Evolutionary conservation across 257 asterid genomes (phyloP).

Genomic region (Solanum lycopersicoides): DNA sequence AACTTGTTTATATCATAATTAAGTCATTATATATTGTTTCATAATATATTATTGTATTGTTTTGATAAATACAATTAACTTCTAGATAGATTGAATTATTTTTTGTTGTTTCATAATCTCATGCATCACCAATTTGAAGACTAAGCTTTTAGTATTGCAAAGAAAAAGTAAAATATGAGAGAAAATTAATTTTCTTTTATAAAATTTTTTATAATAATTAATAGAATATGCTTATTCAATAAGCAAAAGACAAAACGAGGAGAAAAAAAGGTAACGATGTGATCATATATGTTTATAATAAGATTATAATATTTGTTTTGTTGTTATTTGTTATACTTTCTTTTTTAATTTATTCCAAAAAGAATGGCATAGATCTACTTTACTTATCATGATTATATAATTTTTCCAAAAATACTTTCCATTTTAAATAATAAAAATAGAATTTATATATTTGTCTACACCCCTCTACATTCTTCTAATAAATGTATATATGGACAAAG

Average conservation of each 20-base stretch:
- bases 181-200: neutral
- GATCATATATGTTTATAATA: neutral
- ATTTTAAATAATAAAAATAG: neutral
- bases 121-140: neutral
- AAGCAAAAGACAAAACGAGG: neutral
- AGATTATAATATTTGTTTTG: no score
- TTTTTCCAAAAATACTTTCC: neutral
- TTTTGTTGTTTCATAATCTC: neutral
- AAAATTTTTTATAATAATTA: no score
- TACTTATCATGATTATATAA: neutral
- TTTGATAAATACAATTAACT: neutral
- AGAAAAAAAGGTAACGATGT: neutral
- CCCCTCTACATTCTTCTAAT: neutral
- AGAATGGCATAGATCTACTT: fast-evolving
- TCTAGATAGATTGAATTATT: fast-evolving
- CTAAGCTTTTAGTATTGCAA: neutral
- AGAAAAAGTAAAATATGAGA: neutral
- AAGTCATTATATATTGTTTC: neutral
- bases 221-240: neutral
- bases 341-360: fast-evolving
- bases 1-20: neutral
- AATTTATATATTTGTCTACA: neutral
- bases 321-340: no score
- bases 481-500: neutral
- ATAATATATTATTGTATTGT: neutral